A percentile compares a stretch with the other conserved stretches of the same genome.
phyloP scores from a whole-genome alignment of 1,284 basidiomycete species.

The Ustilago vetiveriae region DNA sequence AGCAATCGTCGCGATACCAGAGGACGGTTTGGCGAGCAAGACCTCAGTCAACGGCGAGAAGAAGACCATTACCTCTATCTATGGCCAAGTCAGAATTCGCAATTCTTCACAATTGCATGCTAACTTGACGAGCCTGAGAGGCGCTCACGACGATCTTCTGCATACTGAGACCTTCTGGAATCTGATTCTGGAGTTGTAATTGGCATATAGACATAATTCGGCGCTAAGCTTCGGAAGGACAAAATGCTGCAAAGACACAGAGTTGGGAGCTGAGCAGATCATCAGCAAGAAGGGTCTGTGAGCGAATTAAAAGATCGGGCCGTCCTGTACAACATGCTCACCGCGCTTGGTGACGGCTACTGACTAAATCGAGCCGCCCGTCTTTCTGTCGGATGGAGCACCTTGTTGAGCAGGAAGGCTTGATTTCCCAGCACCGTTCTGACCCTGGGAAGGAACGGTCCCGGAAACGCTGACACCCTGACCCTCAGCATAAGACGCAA shows the following conservation, averaged over 20 bases:
- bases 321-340: background rate
- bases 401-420: background rate
- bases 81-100: slow-evolving; percentile 12
- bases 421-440: background rate
- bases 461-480: background rate
- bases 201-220: background rate
- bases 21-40: slow-evolving; percentile 22
- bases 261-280: background rate
- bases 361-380: background rate
- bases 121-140: slow-evolving; percentile 19
- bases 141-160: slow-evolving; percentile 33
- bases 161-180: slow-evolving; percentile 38
- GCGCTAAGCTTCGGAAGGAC: background rate
- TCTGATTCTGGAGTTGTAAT: slow-evolving; percentile 15
- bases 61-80: slow-evolving; percentile 15
- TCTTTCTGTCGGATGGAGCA: slow-evolving; percentile 4
- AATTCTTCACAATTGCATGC: slow-evolving; percentile 9
- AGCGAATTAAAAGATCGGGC: slow-evolving; percentile 11
- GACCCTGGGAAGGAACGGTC: background rate
- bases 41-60: slow-evolving; percentile 22
- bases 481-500: background rate
- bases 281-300: background rate
- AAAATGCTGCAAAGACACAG: no score
- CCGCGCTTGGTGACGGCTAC: slow-evolving; percentile 11
- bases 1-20: slow-evolving; percentile 11